A percentile compares a stretch with the other conserved stretches of the same genome.
phyloP scores from a whole-genome alignment of 495 filamentous ascomycete genomes.

The Talaromyces adpressus region DNA sequence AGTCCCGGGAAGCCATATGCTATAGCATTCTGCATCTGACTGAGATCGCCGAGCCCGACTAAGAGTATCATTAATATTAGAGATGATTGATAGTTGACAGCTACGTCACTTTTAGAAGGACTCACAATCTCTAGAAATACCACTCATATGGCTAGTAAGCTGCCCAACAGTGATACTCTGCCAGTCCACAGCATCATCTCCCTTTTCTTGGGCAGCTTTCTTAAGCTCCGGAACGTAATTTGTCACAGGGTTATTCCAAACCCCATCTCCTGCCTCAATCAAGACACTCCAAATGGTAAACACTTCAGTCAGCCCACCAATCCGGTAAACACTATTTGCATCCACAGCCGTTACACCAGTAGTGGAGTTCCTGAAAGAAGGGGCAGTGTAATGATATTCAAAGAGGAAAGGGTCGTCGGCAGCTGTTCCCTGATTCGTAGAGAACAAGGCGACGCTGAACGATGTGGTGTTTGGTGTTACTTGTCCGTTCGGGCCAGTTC shows the following conservation, averaged over 20 bases:
- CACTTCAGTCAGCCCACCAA: conserved; percentile 41
- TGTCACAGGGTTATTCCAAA: conserved; percentile 40
- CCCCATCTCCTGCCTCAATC: conserved; percentile 34
- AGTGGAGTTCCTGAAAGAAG: conserved; percentile 19
- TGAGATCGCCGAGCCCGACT: background rate
- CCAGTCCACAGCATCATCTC: conserved; percentile 29
- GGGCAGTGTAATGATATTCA: conserved; percentile 40
- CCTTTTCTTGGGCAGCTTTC: background rate
- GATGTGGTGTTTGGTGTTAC: conserved; percentile 25
- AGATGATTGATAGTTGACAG: background rate
- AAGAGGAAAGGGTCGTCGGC: conserved; percentile 28
- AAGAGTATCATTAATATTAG: too few relatives aligned
- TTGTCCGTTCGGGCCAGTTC: conserved; percentile 11
- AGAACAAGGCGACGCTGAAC: conserved; percentile 47
- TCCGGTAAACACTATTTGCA: conserved; percentile 37
- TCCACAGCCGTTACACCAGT: conserved; percentile 23
- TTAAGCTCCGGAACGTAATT: conserved; percentile 48
- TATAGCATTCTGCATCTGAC: background rate
- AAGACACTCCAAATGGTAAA: conserved; percentile 41
- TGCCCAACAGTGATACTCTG: conserved; percentile 34
- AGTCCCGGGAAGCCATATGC: background rate
- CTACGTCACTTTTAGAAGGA: conserved; percentile 3
- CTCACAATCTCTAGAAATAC: conserved; percentile 33
- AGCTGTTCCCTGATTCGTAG: conserved; percentile 22
- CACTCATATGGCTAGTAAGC: conserved; percentile 33